Conservation (phyloP, 176 grass and related monocot species). For the Tillandsia fasciculata region DNA sequence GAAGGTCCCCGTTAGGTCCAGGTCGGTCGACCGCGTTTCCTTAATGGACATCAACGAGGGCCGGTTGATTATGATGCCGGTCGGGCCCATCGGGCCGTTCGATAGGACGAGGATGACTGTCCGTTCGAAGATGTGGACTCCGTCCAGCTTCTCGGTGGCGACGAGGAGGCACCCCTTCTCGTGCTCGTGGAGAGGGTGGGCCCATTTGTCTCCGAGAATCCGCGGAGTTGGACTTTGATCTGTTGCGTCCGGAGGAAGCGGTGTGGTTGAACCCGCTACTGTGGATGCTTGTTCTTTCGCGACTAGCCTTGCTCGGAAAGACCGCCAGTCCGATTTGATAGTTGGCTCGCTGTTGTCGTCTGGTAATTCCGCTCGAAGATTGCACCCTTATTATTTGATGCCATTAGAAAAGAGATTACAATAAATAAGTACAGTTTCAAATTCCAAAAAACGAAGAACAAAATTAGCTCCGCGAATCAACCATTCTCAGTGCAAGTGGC, state of each 20-base stretch:
- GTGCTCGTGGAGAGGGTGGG: constrained; percentile 60
- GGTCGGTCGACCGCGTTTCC: constrained; percentile 49
- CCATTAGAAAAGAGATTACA: background rate
- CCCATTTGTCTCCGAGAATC: constrained; percentile 41
- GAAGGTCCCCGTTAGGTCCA: constrained; percentile 46
- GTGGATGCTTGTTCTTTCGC: constrained; percentile 29
- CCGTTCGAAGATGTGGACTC: constrained; percentile 90
- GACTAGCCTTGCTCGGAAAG: constrained; percentile 57
- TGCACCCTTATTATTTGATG: constrained; percentile 65
- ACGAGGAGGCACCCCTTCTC: constrained; percentile 81
- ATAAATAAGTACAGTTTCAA: too few relatives aligned
- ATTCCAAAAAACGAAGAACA: too few relatives aligned
- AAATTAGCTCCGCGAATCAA: too few relatives aligned
- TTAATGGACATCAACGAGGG: constrained; percentile 96
- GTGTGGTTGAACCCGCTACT: constrained; percentile 1
- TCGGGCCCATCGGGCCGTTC: constrained; percentile 38
- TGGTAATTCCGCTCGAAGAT: background rate
- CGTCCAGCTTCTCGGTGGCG: constrained; percentile 81
- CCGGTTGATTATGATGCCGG: constrained; percentile 89
- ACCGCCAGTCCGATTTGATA: constrained; percentile 52
- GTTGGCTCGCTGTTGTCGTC: constrained; percentile 19
- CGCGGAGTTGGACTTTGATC: background rate
- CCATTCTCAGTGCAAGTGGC: too few relatives aligned
- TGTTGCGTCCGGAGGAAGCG: background rate
- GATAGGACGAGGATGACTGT: constrained; percentile 77